Evolutionary conservation across 2,329 filamentous ascomycete species (phyloP).

Genomic region (Intubia oerlemansii): DNA sequence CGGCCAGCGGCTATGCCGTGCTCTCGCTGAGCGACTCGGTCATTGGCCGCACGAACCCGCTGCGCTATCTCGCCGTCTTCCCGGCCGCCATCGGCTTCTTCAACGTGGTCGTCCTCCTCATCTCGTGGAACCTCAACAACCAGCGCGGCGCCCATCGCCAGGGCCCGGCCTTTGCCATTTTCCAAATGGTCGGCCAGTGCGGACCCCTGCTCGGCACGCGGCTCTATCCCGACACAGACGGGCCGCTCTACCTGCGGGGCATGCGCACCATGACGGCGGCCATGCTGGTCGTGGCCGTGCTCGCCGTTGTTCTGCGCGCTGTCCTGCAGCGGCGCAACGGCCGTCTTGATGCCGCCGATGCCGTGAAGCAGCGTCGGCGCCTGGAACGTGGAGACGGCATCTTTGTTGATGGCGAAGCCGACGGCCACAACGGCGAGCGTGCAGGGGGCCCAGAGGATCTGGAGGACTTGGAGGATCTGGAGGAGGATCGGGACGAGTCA

Average conservation of each 20-base stretch:
- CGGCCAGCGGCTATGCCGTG: constrained; percentile 33
- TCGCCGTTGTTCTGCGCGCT: constrained; percentile 32
- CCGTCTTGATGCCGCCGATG: constrained; percentile 17
- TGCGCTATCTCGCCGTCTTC: constrained; percentile 56
- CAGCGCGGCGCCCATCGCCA: constrained; percentile 47
- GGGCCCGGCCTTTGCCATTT: constrained; percentile 47
- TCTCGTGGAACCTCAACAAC: constrained; percentile 82
- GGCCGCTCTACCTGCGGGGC: constrained; percentile 38
- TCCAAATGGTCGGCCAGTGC: constrained; percentile 66
- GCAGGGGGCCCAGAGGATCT: not conserved
- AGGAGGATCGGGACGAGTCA: too few relatives aligned
- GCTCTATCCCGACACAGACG: constrained; percentile 38
- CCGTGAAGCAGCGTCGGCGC: constrained; percentile 9
- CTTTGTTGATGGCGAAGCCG: too few relatives aligned
- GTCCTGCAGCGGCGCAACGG: constrained; percentile 30
- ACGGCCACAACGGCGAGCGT: constrained; percentile 11
- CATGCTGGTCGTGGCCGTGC: constrained; percentile 36
- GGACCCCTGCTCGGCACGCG: constrained; percentile 51
- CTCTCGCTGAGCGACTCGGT: constrained; percentile 35
- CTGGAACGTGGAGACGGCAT: too few relatives aligned
- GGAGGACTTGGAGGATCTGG: not conserved
- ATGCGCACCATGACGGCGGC: constrained; percentile 41
- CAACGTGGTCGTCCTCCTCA: constrained; percentile 61
- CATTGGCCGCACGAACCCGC: constrained; percentile 13
- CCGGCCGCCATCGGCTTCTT: constrained; percentile 68